Evolutionary conservation across 441 rosid species (phyloP).

Genomic region (Pelargonium citronellum): DNA sequence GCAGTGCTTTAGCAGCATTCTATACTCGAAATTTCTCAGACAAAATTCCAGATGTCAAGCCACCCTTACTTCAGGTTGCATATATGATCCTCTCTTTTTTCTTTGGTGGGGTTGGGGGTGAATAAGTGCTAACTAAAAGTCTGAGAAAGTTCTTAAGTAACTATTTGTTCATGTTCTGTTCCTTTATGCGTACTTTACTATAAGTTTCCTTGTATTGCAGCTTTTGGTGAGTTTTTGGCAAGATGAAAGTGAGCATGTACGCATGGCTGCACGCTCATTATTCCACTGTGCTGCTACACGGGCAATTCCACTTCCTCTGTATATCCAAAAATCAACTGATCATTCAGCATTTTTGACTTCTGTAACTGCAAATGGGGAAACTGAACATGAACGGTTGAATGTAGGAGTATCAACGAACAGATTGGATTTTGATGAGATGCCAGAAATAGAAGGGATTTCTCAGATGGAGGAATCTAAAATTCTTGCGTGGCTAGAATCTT

Average conservation of each 20-base stretch:
- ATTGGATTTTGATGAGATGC: constrained; percentile 31
- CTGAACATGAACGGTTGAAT: constrained; percentile 29
- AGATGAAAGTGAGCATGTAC: constrained; percentile 78
- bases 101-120: too few relatives aligned
- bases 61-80: constrained; percentile 80
- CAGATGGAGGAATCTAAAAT: constrained; percentile 57
- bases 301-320: constrained; percentile 69
- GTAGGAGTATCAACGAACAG: constrained; percentile 30
- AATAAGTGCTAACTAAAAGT: too few relatives aligned
- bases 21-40: constrained; percentile 72
- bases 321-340: constrained; percentile 47
- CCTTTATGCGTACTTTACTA: neutral
- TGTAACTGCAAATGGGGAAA: constrained; percentile 39
- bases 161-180: neutral
- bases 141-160: too few relatives aligned
- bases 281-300: constrained; percentile 93
- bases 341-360: constrained; percentile 54
- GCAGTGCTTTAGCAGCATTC: constrained; percentile 86
- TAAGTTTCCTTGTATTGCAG: constrained; percentile 28
- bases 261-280: constrained; percentile 91
- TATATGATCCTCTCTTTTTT: constrained; percentile 3
- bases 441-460: constrained; percentile 36
- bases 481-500: constrained; percentile 82
- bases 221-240: constrained; percentile 94
- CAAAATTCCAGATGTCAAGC: constrained; percentile 64